Conservation (phyloP, 441 rosid genomes). For the Biscutella laevigata region DNA sequence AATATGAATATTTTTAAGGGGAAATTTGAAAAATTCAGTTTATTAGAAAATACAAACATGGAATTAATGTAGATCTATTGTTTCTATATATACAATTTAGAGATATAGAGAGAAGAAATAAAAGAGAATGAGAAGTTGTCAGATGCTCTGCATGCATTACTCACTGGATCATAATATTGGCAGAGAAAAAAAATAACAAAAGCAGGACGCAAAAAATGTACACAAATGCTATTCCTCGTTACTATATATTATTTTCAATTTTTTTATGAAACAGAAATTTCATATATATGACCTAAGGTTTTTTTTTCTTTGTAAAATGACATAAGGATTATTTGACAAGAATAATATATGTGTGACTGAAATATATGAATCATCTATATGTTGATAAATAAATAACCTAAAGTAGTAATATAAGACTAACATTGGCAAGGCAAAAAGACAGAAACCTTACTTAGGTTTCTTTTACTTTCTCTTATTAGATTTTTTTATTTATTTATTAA, state of each 20-base stretch:
- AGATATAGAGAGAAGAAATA: neutral
- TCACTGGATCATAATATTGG: conserved; percentile 27
- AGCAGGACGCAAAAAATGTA: conserved; percentile 19
- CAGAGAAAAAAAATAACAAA: conserved; percentile 17
- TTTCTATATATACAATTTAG: neutral
- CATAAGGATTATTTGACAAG: neutral
- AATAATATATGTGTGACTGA: neutral
- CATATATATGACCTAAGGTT: neutral
- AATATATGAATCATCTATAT: neutral
- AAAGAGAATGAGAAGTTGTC: conserved; percentile 24
- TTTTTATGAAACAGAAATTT: neutral
- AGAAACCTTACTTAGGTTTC: conserved; percentile 23
- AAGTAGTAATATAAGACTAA: conserved; percentile 26
- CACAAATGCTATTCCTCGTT: conserved; percentile 17
- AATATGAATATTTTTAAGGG: neutral
- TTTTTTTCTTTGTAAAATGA: too few species aligned
- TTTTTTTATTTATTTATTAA: too few species aligned
- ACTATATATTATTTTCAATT: neutral
- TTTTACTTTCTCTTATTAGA: conserved; percentile 14
- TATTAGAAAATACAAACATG: neutral
- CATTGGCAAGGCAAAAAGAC: conserved; percentile 20
- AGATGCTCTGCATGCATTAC: conserved; percentile 30
- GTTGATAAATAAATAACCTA: conserved; percentile 13
- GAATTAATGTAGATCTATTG: neutral
- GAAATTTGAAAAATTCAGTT: neutral